phyloP scores from a whole-genome alignment of 75 land plant genomes.

The Gnetum montanum region DNA sequence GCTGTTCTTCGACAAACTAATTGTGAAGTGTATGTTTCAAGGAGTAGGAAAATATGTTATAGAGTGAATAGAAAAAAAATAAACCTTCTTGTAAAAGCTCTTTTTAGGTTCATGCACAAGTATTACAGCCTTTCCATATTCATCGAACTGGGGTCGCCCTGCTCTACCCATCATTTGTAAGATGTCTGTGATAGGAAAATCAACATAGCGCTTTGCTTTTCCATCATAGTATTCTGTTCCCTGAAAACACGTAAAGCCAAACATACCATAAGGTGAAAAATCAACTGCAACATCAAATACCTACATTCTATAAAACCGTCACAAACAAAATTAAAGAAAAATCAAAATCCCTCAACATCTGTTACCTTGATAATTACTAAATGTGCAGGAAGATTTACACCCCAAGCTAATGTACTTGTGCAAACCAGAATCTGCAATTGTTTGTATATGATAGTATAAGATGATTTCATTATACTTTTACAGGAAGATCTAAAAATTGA shows the following conservation, averaged over 20 bases:
- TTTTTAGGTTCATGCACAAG: constrained; percentile 98
- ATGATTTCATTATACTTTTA: no score
- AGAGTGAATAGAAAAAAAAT: no score
- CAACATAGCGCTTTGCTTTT: constrained; percentile 85
- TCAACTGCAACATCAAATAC: background rate
- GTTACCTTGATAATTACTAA: constrained; percentile 91
- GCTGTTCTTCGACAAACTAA: no score
- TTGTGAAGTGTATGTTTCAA: no score
- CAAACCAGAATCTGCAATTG: constrained; percentile 72
- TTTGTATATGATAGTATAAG: no score
- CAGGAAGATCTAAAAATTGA: no score
- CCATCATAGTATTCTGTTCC: constrained; percentile 99
- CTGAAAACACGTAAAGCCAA: constrained; percentile 23
- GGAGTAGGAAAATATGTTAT: no score
- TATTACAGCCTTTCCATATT: constrained; percentile 95
- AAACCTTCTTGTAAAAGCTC: constrained; percentile 95
- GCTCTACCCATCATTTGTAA: constrained; percentile 99
- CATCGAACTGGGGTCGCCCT: constrained; percentile 94
- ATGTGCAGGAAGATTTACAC: constrained; percentile 97
- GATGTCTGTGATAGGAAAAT: constrained; percentile 97
- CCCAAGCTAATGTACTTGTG: constrained; percentile 98
- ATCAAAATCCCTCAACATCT: no score
- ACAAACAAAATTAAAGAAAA: background rate
- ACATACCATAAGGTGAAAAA: background rate
- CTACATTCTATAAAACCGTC: background rate